Evolutionary conservation across 805 yeast genomes (phyloP).

Genomic region (Cyberlindnera meyerae): DNA sequence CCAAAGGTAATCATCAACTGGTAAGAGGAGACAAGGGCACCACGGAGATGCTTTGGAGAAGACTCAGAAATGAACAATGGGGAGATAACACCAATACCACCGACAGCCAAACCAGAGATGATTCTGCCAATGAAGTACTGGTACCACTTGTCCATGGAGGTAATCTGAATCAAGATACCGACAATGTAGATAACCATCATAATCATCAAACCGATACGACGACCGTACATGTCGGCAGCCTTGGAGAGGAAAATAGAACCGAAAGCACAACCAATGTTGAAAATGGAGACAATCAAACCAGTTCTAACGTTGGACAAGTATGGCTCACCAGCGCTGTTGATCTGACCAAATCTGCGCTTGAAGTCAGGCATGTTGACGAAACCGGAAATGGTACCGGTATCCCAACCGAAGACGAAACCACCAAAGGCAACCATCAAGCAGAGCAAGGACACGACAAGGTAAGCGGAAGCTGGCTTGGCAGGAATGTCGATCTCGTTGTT

Average conservation of each 20-base stretch:
- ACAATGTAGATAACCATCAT: constrained; percentile 61
- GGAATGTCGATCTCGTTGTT: constrained; percentile 16
- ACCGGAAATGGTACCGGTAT: constrained; percentile 77
- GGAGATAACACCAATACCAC: constrained; percentile 69
- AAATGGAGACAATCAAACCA: constrained; percentile 54
- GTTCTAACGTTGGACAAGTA: constrained; percentile 48
- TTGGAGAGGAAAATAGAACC: constrained; percentile 62
- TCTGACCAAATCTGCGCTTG: constrained; percentile 50
- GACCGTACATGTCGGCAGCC: constrained; percentile 58
- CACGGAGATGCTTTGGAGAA: constrained; percentile 67
- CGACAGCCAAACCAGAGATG: constrained; percentile 73
- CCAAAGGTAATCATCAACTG: constrained; percentile 69
- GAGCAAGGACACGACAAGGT: constrained; percentile 26
- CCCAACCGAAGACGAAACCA: constrained; percentile 77
- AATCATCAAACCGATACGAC: constrained; percentile 58
- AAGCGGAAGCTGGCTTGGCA: constrained; percentile 30
- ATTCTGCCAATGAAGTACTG: constrained; percentile 67
- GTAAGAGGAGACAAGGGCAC: constrained; percentile 63
- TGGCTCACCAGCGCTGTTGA: constrained; percentile 35
- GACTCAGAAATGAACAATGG: constrained; percentile 71
- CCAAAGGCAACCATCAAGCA: constrained; percentile 60
- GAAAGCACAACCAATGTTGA: constrained; percentile 72
- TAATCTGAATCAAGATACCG: constrained; percentile 64
- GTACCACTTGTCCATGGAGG: constrained; percentile 52
- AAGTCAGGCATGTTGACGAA: constrained; percentile 57